A percentile compares a stretch with the other conserved stretches of the same genome.
These are phyloP conservation scores for Trichocomaceae sp. DNA, from an alignment of 2,329 filamentous ascomycete species.

Conservation along the genomic window DNA sequence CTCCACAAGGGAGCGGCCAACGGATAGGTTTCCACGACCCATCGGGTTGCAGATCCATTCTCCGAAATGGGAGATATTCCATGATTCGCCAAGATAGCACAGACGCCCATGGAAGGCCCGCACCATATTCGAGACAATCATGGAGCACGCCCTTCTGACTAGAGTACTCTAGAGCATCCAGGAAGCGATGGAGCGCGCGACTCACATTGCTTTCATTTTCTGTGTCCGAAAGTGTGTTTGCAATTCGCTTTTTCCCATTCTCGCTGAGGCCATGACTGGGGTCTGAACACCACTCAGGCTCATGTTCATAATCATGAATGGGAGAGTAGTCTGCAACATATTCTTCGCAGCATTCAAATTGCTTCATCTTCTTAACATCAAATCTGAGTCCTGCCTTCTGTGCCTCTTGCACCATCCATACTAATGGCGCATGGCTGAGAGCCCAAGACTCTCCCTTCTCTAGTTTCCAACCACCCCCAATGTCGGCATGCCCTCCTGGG, in stretches of 20 bases:
- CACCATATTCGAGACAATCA: constrained; percentile 61
- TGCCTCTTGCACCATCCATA: constrained; percentile 64
- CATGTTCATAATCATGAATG: constrained; percentile 19
- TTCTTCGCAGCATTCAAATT: constrained; percentile 57
- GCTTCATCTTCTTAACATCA: constrained; percentile 59
- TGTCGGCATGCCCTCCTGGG: constrained; percentile 68
- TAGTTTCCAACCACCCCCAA: constrained; percentile 68
- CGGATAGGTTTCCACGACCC: constrained; percentile 73
- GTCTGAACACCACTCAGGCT: constrained; percentile 12
- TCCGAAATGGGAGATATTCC: constrained; percentile 73
- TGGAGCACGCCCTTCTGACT: constrained; percentile 53
- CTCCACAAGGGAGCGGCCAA: constrained; percentile 72
- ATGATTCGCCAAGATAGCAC: constrained; percentile 68
- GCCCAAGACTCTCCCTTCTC: constrained; percentile 50
- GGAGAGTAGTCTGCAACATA: constrained; percentile 31
- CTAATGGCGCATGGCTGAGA: constrained; percentile 60
- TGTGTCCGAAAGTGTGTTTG: constrained; percentile 9
- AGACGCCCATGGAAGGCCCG: constrained; percentile 50
- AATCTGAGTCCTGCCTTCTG: constrained; percentile 62
- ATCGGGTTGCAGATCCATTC: constrained; percentile 69
- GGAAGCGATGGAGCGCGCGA: constrained; percentile 42
- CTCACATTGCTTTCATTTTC: constrained; percentile 20
- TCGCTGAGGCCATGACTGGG: constrained; percentile 5
- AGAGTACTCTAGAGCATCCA: constrained; percentile 53
- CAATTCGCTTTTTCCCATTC: constrained; percentile 8